Evolutionary conservation across 805 yeast genomes (phyloP).

Genomic region (Tetrapisispora namnaoensis): DNA sequence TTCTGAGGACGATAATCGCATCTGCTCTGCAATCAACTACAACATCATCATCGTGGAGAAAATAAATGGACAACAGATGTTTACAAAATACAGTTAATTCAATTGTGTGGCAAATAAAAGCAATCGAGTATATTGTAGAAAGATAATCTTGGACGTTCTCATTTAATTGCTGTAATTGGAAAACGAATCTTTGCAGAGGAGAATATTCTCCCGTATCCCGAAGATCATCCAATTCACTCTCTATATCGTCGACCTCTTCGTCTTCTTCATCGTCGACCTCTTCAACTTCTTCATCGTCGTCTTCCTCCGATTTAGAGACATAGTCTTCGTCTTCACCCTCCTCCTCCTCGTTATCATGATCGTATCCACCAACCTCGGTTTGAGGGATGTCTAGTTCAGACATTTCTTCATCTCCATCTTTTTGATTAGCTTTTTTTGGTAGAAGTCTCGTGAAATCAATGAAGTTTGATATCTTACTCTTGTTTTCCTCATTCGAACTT

Average conservation of each 20-base stretch:
- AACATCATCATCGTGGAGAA: conserved; percentile 2
- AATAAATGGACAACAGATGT: background rate
- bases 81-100: conserved; percentile 12
- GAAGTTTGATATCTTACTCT: background rate
- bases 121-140: conserved; percentile 17
- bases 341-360: background rate
- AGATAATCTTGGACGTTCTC: conserved; percentile 21
- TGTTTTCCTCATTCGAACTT: background rate
- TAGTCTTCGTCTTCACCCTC: background rate
- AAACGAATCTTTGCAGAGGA: background rate
- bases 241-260: conserved; percentile 6
- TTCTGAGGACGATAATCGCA: background rate
- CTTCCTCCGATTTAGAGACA: background rate
- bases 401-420: background rate
- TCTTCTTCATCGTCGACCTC: conserved; percentile 1
- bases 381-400: background rate
- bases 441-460: conserved; percentile 1
- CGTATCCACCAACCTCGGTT: background rate
- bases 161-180: conserved; percentile 9
- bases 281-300: conserved; percentile 1
- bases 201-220: conserved; percentile 3
- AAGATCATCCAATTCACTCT: conserved; percentile 12
- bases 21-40: background rate
- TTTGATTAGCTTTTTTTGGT: background rate
- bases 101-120: conserved; percentile 10